phyloP scores from a whole-genome alignment of 1,139 yeast genomes.

The Neolecta irregularis region DNA sequence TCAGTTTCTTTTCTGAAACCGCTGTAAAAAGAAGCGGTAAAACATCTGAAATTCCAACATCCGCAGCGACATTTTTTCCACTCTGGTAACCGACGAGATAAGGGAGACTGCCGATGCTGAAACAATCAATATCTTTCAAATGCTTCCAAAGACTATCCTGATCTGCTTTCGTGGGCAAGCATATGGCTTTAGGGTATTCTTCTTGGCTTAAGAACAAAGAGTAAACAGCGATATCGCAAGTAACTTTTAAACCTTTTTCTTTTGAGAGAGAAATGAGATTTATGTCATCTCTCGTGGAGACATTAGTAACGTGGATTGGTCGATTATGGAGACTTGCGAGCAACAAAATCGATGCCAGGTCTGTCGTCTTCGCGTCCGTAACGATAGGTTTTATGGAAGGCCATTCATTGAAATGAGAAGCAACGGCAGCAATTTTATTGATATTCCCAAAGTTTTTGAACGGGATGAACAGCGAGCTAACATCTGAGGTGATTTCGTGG shows the following conservation, averaged over 20 bases:
- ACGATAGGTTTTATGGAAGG: constrained; percentile 71
- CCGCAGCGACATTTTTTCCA: constrained; percentile 47
- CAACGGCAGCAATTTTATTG: constrained; percentile 56
- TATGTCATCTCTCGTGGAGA: constrained; percentile 66
- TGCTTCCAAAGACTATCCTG: constrained; percentile 72
- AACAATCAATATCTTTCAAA: constrained; percentile 61
- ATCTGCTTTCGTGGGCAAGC: constrained; percentile 68
- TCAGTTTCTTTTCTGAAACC: constrained; percentile 55
- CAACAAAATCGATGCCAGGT: constrained; percentile 75
- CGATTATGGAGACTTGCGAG: constrained; percentile 79
- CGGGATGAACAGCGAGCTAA: constrained; percentile 70
- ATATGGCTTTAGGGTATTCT: constrained; percentile 52
- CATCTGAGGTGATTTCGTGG: constrained; percentile 46
- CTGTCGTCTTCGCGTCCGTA: constrained; percentile 85
- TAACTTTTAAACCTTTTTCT: constrained; percentile 62
- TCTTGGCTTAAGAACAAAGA: constrained; percentile 61
- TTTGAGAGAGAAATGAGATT: constrained; percentile 75
- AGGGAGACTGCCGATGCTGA: constrained; percentile 75
- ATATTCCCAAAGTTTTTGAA: constrained; percentile 43
- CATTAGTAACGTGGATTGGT: constrained; percentile 78
- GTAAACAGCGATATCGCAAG: constrained; percentile 79
- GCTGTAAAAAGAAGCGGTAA: constrained; percentile 73
- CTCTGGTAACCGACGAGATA: constrained; percentile 51
- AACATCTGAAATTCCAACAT: constrained; percentile 65
- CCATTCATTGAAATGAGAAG: constrained; percentile 73